phyloP scores from a whole-genome alignment of 73 alveolate species.

The Paramecium pentaurelia region DNA sequence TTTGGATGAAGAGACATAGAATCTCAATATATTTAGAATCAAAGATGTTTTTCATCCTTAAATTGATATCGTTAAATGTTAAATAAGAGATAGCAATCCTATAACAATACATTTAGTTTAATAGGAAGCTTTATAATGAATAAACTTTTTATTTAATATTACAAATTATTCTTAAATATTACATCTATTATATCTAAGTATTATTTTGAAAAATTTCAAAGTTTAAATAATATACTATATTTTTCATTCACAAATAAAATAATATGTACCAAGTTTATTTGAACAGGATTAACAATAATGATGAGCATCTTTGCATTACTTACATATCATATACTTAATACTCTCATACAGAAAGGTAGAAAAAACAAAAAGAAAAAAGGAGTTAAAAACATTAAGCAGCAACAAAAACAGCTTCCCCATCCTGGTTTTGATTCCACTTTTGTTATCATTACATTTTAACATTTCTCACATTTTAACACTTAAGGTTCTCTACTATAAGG shows the following conservation, averaged over 20 bases:
- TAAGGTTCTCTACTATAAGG: neutral
- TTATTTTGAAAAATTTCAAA: neutral
- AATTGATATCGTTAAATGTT: conserved; percentile 3
- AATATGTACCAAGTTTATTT: neutral
- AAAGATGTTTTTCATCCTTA: conserved; percentile 38
- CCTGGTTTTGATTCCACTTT: conserved; percentile 10
- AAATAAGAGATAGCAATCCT: conserved; percentile 16
- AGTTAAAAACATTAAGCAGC: neutral
- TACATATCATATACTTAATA: neutral
- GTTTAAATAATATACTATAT: neutral
- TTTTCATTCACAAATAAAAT: conserved; percentile 6
- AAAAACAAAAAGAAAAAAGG: neutral
- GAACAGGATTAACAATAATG: neutral
- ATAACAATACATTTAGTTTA: neutral
- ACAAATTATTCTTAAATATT: neutral
- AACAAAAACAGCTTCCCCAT: neutral
- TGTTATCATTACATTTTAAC: neutral
- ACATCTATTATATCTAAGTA: neutral
- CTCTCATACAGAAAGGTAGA: neutral
- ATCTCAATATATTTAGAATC: neutral
- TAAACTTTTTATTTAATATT: neutral
- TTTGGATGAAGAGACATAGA: conserved; percentile 48
- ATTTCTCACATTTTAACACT: neutral
- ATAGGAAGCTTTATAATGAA: neutral
- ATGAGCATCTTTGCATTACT: conserved; percentile 10